phyloP scores from a whole-genome alignment of 176 grass and related monocot genomes.

The Triticum urartu region DNA sequence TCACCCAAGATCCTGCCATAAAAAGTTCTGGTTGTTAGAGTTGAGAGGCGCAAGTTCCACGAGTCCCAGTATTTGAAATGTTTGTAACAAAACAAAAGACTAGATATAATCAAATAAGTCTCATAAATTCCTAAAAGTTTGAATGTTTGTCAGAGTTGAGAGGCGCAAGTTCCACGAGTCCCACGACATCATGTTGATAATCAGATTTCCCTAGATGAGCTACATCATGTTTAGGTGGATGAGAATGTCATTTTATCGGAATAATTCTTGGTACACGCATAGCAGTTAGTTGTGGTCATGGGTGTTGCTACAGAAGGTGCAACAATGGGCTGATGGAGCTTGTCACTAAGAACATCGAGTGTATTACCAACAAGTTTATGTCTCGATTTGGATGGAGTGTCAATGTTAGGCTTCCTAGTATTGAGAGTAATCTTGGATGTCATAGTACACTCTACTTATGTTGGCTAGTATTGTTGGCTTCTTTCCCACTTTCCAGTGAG shows the following conservation, averaged over 20 bases:
- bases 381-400: neutral
- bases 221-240: neutral
- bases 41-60: neutral
- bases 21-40: neutral
- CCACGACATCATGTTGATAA: neutral
- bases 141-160: no score
- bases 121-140: neutral
- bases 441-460: neutral
- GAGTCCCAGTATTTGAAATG: neutral
- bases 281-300: neutral
- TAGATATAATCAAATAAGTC: neutral
- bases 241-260: neutral
- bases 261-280: neutral
- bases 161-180: no score
- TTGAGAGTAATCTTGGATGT: neutral
- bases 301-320: no score
- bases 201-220: neutral
- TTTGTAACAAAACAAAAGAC: neutral
- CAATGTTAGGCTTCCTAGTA: neutral
- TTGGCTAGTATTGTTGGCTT: neutral
- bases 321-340: neutral
- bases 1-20: constrained; percentile 81
- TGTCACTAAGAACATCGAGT: neutral
- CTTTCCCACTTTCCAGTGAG: neutral
- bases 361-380: neutral